A percentile compares a stretch with the other conserved stretches of the same genome.
Evolutionary conservation across 306 rosid genomes (phyloP).

Genomic region (Sicyos baderoa): DNA sequence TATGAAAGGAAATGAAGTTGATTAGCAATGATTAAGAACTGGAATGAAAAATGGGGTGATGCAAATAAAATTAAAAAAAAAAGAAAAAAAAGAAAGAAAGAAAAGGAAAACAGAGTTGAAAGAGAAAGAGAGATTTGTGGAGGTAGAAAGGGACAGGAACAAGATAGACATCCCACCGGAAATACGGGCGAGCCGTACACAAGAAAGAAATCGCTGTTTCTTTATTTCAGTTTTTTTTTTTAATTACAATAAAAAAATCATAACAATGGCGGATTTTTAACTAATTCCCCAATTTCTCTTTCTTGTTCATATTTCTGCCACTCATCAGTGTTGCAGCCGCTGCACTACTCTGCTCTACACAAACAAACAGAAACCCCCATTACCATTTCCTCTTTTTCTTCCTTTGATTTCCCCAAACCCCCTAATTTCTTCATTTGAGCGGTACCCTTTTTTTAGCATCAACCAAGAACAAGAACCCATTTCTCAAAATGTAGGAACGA

Average conservation of each 20-base stretch:
- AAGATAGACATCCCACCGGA: conserved; percentile 88
- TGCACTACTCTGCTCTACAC: conserved; percentile 36
- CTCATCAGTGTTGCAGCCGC: conserved; percentile 51
- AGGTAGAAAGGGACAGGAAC: conserved; percentile 77
- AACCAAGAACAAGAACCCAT: conserved; percentile 43
- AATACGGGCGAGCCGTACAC: conserved; percentile 83
- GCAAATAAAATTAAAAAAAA: too few relatives aligned
- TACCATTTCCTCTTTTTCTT: conserved; percentile 21
- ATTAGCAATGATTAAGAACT: conserved; percentile 16
- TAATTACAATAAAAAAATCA: conserved; percentile 10
- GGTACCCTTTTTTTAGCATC: conserved; percentile 56
- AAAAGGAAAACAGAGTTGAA: conserved; percentile 19
- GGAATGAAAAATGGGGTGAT: conserved; percentile 7
- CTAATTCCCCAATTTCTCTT: conserved; percentile 26
- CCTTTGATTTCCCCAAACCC: conserved; percentile 47
- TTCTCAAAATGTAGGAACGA: conserved; percentile 57
- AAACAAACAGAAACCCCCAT: neutral
- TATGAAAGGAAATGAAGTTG: neutral
- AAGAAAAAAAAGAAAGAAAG: neutral
- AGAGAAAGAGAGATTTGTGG: conserved; percentile 46
- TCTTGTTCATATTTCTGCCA: conserved; percentile 39
- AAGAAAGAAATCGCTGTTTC: conserved; percentile 17
- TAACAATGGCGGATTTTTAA: conserved; percentile 23
- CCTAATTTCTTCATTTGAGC: conserved; percentile 22
- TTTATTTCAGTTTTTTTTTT: conserved; percentile 38